phyloP scores from a whole-genome alignment of 1,284 basidiomycete species.

The Leccinum fallax region DNA sequence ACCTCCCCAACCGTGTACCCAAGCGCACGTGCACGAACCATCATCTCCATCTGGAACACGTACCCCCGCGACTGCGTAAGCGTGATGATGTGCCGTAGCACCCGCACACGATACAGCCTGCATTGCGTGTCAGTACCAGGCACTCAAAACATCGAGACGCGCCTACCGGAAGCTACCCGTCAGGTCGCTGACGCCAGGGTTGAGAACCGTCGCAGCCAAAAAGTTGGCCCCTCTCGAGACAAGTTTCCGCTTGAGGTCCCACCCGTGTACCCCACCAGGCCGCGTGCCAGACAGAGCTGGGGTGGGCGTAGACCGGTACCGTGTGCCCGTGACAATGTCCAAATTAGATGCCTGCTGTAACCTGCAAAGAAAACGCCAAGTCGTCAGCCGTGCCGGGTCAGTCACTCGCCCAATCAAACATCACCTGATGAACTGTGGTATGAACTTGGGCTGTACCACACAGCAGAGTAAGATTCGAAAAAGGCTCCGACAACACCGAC shows the following conservation, averaged over 20 bases:
- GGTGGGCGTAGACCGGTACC: slow-evolving; percentile 67
- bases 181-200: slow-evolving; percentile 83
- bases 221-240: slow-evolving; percentile 88
- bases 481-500: not conserved
- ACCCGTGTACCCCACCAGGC: slow-evolving; percentile 86
- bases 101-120: slow-evolving; percentile 78
- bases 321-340: slow-evolving; percentile 91
- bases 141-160: too few relatives aligned
- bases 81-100: slow-evolving; percentile 80
- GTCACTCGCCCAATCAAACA: slow-evolving; percentile 4
- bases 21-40: slow-evolving; percentile 82
- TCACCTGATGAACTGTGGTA: slow-evolving; percentile 84
- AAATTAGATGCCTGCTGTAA: slow-evolving; percentile 80
- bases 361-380: slow-evolving; percentile 38
- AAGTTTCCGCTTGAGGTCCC: slow-evolving; percentile 87
- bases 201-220: slow-evolving; percentile 79
- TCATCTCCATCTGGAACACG: slow-evolving; percentile 98
- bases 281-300: slow-evolving; percentile 52
- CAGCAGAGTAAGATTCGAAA: not conserved
- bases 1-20: slow-evolving; percentile 87
- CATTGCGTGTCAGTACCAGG: slow-evolving; percentile 2
- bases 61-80: slow-evolving; percentile 86
- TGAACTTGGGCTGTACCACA: slow-evolving; percentile 76
- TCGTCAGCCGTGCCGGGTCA: slow-evolving; percentile 8
- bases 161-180: slow-evolving; percentile 85